Percentiles rank a stretch among this genome's conserved stretches.
Evolutionary conservation across 2,329 filamentous ascomycete species (phyloP).

Genomic region (Cryphonectria nitschkei): DNA sequence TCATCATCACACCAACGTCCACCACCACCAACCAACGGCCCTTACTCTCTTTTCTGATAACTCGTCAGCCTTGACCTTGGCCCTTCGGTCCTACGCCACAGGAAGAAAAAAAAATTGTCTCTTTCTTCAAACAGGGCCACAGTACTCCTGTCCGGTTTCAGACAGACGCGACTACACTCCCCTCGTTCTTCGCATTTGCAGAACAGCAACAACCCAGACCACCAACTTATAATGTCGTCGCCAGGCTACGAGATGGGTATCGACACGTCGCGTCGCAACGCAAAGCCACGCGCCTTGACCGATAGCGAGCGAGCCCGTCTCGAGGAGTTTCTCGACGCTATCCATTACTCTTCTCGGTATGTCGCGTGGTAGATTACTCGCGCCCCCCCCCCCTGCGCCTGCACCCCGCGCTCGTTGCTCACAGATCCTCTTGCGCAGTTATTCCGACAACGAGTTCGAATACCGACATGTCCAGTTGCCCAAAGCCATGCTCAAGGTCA

Average conservation of each 20-base stretch:
- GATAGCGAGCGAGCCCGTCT: constrained; percentile 82
- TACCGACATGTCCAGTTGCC: constrained; percentile 98
- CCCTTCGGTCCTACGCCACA: not conserved
- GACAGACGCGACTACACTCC: not conserved
- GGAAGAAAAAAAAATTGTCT: not conserved
- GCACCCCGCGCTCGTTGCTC: constrained; percentile 23
- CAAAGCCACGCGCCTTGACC: constrained; percentile 76
- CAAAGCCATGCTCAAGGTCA: constrained; percentile 97
- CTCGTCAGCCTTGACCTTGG: not conserved
- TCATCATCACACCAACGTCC: constrained; percentile 6
- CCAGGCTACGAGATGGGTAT: constrained; percentile 57
- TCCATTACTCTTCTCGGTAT: constrained; percentile 93
- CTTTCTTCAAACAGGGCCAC: not conserved
- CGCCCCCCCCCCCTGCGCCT: not conserved
- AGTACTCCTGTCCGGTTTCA: not conserved
- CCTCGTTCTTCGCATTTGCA: constrained; percentile 5
- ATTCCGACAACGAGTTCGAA: constrained; percentile 90
- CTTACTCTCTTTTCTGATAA: not conserved
- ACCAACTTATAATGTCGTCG: constrained; percentile 33
- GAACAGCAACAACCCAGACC: constrained; percentile 1
- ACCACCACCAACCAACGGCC: not conserved
- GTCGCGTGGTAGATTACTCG: constrained; percentile 33
- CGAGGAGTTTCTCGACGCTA: constrained; percentile 89
- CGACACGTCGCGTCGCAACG: constrained; percentile 84
- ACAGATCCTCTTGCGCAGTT: constrained; percentile 58